Conservation (phyloP, 768 basidiomycete genomes). For the Scleroderma citrinum region DNA sequence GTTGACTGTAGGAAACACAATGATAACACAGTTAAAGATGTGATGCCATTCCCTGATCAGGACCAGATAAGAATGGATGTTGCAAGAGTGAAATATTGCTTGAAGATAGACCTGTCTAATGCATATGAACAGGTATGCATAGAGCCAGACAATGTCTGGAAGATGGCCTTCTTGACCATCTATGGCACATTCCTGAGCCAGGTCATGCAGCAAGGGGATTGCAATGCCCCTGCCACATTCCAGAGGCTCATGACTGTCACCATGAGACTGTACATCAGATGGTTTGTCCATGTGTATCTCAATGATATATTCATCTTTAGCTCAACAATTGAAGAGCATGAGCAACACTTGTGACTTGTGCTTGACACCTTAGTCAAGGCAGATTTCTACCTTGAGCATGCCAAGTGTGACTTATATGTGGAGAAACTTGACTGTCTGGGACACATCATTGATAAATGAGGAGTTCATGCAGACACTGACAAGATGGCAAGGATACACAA, state of each 20-base stretch:
- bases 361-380: constrained; percentile 24
- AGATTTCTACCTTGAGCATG: constrained; percentile 27
- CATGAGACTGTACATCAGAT: constrained; percentile 4
- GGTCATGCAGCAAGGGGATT: constrained; percentile 37
- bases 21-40: constrained; percentile 34
- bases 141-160: constrained; percentile 18
- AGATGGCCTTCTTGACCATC: constrained; percentile 21
- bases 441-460: constrained; percentile 33
- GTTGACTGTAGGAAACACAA: constrained; percentile 33
- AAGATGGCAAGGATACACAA: constrained; percentile 26
- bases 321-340: constrained; percentile 31
- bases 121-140: constrained; percentile 41
- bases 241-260: constrained; percentile 6
- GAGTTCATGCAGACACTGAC: constrained; percentile 32
- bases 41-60: too few relatives aligned
- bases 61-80: constrained; percentile 32
- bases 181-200: constrained; percentile 28
- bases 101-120: constrained; percentile 37
- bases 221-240: constrained; percentile 9
- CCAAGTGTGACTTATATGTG: constrained; percentile 31
- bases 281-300: constrained; percentile 12
- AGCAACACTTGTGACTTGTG: constrained; percentile 25
- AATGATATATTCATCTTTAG: constrained; percentile 13
- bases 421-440: constrained; percentile 32
- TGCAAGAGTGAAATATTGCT: constrained; percentile 24